Evolutionary conservation across 805 yeast genomes (phyloP).

Genomic region (Candida pseudoglaebosa): DNA sequence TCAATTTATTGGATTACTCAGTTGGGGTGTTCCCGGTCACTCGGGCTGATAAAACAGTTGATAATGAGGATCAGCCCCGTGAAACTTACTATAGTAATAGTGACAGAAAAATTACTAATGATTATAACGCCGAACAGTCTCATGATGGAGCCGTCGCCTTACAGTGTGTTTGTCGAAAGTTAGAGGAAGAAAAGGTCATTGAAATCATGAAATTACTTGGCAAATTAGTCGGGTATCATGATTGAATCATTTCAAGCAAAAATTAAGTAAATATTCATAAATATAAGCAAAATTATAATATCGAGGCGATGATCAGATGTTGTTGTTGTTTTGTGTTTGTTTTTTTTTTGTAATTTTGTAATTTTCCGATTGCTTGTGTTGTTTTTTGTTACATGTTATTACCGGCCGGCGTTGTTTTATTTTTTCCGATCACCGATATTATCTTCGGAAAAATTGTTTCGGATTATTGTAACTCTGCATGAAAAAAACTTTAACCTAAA

Average conservation of each 20-base stretch:
- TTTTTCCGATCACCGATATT: too few relatives aligned
- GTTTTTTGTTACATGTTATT: too few relatives aligned
- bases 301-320: too few relatives aligned
- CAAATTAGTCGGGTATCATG: slow-evolving; percentile 5
- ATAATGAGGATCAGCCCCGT: slow-evolving; percentile 23
- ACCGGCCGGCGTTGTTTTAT: too few relatives aligned
- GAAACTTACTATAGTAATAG: slow-evolving; percentile 31
- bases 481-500: too few relatives aligned
- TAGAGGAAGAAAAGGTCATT: slow-evolving; percentile 60
- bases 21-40: slow-evolving; percentile 51
- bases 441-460: too few relatives aligned
- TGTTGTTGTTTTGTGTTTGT: too few relatives aligned
- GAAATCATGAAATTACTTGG: slow-evolving; percentile 36
- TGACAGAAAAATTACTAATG: slow-evolving; percentile 41
- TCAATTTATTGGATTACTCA: slow-evolving; percentile 23
- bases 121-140: slow-evolving; percentile 44
- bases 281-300: too few relatives aligned
- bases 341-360: too few relatives aligned
- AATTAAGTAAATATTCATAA: too few relatives aligned
- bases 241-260: background rate
- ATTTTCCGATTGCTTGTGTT: too few relatives aligned
- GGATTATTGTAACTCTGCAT: too few relatives aligned
- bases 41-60: slow-evolving; percentile 44
- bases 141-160: slow-evolving; percentile 61
- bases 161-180: slow-evolving; percentile 59